Evolutionary conservation across 2,329 filamentous ascomycete genomes (phyloP), one percentile per base, ranked within the genome.

Genomic region (Cryphonectria naterciae): DNA sequence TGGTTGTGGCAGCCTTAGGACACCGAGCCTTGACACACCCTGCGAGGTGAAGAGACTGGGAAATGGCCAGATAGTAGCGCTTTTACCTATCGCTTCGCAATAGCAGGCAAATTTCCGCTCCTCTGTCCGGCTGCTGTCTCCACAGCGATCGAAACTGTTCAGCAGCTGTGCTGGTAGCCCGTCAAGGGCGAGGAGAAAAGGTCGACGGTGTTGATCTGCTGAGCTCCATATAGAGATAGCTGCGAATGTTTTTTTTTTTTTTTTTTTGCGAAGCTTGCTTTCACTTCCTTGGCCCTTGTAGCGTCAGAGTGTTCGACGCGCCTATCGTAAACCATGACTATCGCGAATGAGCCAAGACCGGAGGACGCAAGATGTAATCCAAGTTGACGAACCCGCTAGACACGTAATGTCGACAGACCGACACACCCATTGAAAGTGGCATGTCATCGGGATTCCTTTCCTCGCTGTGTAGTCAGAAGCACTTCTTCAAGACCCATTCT

Each of bases 1-100:
- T 41, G 43, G 41, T 35, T 66, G 28, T 71, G 62, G 70, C 67
- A 62, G 4, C 67, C 62, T 1, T 13, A 19, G 4, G 41, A 69
- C 19, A 37, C 66, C 7, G 62, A 66, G 63, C 66, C 67, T 19
- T 71, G 67, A 13, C 7, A 52, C 7, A 19, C 66, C 62, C n/a
- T 25, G 49, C 10, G 11, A 25, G 49, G 49, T 54, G 49, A 54
- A 17, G 4, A 43, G 7, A 58, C 25, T 19, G 25, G 7, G 2
- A 35, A 8, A 19, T 19, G 25, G 54, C 25, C 25, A 19, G 10
- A 35, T 58, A 58, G 54, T 5, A 32, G 25, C 25, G 25, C 35
- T 58, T 35, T 15, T 15, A 7, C 5, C 25, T 35, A 17, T 35
- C 54, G 25, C 25, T 7, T 35, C 54, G 15, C 25, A 58, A 15